A percentile compares a stretch with the other conserved stretches of the same genome.
phyloP scores from a whole-genome alignment of 2,329 filamentous ascomycete species.

The Clonostachys solani region DNA sequence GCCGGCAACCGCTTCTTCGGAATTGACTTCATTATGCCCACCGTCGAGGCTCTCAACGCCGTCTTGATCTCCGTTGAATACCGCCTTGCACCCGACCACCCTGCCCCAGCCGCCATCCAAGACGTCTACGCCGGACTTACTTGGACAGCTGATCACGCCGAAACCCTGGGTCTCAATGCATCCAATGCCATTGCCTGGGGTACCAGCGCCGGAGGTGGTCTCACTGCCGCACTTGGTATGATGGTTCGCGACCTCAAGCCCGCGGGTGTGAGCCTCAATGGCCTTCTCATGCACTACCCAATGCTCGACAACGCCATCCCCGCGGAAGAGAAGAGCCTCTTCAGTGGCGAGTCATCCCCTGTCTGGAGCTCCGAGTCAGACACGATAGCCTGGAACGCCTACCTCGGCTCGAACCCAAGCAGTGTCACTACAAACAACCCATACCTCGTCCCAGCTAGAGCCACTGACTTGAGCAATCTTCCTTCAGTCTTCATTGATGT shows the following conservation, averaged over 20 bases:
- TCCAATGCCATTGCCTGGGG: constrained; percentile 31
- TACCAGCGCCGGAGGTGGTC: constrained; percentile 34
- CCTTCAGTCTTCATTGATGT: no score
- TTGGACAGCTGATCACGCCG: constrained; percentile 29
- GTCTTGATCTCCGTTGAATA: constrained; percentile 15
- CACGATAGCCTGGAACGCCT: no score
- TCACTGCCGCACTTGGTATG: constrained; percentile 30
- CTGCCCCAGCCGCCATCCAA: constrained; percentile 10
- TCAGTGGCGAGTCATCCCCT: no score
- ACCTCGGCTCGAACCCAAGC: no score
- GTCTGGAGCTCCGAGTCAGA: no score
- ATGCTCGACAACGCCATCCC: no score
- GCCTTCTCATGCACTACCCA: no score
- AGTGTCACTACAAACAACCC: no score
- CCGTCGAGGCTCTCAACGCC: constrained; percentile 6
- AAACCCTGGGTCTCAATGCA: constrained; percentile 30
- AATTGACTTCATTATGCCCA: constrained; percentile 8
- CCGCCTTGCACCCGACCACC: constrained; percentile 14
- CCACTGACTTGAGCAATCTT: no score
- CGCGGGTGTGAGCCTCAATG: no score
- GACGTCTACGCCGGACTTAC: constrained; percentile 18
- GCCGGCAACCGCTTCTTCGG: constrained; percentile 11
- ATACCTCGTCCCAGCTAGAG: no score
- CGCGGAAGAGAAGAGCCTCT: no score
- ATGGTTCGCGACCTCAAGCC: constrained; percentile 22